Base-by-base conservation (phyloP, 2,329 filamentous ascomycete genomes). In the Monilinia fructigena region DNA sequence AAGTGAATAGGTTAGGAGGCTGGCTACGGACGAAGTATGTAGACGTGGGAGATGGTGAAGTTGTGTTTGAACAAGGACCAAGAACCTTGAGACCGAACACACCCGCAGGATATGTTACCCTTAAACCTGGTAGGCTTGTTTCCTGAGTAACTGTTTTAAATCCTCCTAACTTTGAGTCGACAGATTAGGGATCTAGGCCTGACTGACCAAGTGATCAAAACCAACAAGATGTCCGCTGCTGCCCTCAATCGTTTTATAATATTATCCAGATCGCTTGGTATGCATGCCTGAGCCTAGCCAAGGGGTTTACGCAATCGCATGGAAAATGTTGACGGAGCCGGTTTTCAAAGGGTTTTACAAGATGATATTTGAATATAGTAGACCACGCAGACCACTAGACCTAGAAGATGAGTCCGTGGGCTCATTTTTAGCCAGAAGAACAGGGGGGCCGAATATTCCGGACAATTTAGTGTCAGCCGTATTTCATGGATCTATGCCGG, bases 401-500 rank as follows among this genome's bases (percentile, higher is more conserved):
- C 68, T 84, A 35, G 71, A 79, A 26, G 91, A 95, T 74, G 87
- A 93, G 76, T 91, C 90, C 1, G 79, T 95, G n/a, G 88, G 85
- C 40, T 82, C 84, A 0, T 94, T 89, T 74, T 75, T 92, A 10
- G 77, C 79, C 2, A 80, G 86, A 40, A 78, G 86, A 10, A 76
- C 88, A 20, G 78, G 77, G 5, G 81, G 82, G 54, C 79, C 82
- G 28, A 76, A 80, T 45, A 70, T 90, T 8, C 86, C 86, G 18
- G 83, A 95, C 71, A 93, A 96, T 72, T 64, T 97, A 23, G 78
- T 87, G 8, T 97, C 92, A 6, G 92, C 89, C 62, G 79, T 87
- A 74, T 74, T 92, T 63, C 95, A 98, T 77, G 95, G 95, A 92
- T 98, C 67, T 97, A 96, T 77, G 95, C 93, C 28, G 95, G 95